A percentile compares a stretch with the other conserved stretches of the same genome.
Evolutionary conservation across 306 rosid genomes (phyloP).

Genomic region (Malus sieversii): DNA sequence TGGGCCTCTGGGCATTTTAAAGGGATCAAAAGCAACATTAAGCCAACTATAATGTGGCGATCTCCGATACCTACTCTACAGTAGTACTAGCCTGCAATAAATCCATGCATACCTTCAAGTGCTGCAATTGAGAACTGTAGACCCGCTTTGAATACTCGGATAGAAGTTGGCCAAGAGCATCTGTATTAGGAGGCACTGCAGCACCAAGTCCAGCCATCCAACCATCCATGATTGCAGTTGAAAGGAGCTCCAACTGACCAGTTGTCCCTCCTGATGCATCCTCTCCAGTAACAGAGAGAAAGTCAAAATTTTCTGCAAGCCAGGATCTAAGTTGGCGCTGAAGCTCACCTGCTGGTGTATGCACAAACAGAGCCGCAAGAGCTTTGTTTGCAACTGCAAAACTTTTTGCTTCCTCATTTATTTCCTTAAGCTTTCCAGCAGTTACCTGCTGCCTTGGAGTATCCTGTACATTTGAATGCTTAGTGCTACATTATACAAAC

Average conservation of each 20-base stretch:
- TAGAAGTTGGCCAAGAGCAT: constrained; percentile 94
- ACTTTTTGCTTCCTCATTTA: constrained; percentile 83
- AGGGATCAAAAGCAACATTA: not conserved
- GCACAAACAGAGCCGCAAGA: constrained; percentile 96
- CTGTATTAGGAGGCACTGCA: constrained; percentile 83
- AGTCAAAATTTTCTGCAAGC: constrained; percentile 88
- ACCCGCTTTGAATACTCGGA: constrained; percentile 84
- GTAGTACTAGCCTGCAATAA: not conserved
- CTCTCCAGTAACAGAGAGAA: constrained; percentile 66
- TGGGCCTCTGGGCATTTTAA: not conserved
- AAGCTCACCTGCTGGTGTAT: constrained; percentile 97
- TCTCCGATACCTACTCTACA: not conserved
- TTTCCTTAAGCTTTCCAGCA: constrained; percentile 95
- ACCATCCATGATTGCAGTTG: constrained; percentile 99
- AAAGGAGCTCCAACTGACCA: constrained; percentile 97
- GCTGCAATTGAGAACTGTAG: constrained; percentile 88
- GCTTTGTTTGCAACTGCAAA: constrained; percentile 85
- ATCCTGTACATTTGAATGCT: constrained; percentile 48
- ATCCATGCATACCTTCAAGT: constrained; percentile 63
- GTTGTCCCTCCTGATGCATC: constrained; percentile 74
- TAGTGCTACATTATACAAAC: constrained; percentile 18
- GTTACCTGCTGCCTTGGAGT: constrained; percentile 86
- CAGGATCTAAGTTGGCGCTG: constrained; percentile 97
- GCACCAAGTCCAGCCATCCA: constrained; percentile 99
- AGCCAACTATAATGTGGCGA: not conserved